These are phyloP conservation scores for Plasmodium cynomolgi DNA, from an alignment of 169 alveolate genomes.

Conservation along the genomic window DNA sequence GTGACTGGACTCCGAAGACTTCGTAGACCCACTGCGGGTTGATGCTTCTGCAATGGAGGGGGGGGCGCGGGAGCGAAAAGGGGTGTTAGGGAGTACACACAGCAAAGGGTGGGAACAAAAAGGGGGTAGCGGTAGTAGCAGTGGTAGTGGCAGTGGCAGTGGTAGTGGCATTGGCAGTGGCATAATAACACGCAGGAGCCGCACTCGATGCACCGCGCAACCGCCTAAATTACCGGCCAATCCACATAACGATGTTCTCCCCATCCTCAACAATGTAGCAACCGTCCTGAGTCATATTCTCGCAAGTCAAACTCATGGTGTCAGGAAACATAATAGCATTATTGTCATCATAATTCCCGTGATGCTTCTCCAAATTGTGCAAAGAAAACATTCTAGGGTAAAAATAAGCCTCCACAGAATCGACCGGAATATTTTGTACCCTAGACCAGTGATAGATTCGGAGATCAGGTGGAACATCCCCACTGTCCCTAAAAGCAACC, in stretches of 20 bases:
- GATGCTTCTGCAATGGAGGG: constrained; percentile 72
- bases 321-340: constrained; percentile 77
- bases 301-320: constrained; percentile 85
- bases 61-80: not conserved
- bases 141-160: not conserved
- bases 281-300: constrained; percentile 88
- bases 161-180: not conserved
- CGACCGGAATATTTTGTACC: constrained; percentile 82
- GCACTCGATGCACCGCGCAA: not conserved
- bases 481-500: constrained; percentile 86
- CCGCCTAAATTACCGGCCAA: constrained; percentile 83
- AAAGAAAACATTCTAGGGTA: constrained; percentile 88
- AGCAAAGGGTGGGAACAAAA: not conserved
- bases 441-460: constrained; percentile 87
- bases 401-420: constrained; percentile 83
- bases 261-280: constrained; percentile 92
- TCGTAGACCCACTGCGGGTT: constrained; percentile 86
- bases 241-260: constrained; percentile 90
- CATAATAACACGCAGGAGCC: not conserved
- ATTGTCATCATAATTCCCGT: constrained; percentile 71
- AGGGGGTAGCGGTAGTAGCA: not conserved
- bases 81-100: not conserved
- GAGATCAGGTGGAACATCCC: constrained; percentile 84
- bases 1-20: constrained; percentile 85
- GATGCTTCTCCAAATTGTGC: constrained; percentile 78